Evolutionary conservation across 2,329 filamentous ascomycete genomes (phyloP).

Genomic region (Trichoderma cornu-damae): DNA sequence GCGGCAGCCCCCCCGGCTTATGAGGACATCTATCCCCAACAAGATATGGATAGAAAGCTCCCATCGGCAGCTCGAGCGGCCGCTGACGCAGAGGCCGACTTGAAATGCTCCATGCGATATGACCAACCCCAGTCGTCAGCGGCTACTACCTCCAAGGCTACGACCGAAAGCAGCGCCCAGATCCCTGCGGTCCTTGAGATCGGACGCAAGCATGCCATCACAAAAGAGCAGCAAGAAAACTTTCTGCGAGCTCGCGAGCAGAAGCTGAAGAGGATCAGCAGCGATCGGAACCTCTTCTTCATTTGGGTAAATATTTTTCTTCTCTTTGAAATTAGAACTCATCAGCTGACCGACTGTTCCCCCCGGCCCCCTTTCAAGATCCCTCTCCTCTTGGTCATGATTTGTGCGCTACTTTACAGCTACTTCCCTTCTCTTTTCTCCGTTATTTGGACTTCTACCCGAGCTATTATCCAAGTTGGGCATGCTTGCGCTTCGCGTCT

Average conservation of each 20-base stretch:
- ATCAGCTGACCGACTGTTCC: conserved; percentile 23
- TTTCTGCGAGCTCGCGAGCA: conserved; percentile 56
- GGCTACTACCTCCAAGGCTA: neutral
- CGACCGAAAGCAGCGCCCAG: conserved; percentile 32
- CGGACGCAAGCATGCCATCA: conserved; percentile 58
- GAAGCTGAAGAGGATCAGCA: conserved; percentile 58
- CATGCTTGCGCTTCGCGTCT: conserved; percentile 24
- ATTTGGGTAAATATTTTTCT: conserved; percentile 52
- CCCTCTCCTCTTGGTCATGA: conserved; percentile 45
- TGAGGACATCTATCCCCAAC: conserved; percentile 67
- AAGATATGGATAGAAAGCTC: conserved; percentile 51
- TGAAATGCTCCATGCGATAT: conserved; percentile 51
- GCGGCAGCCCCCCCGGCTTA: conserved; percentile 65
- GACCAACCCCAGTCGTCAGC: conserved; percentile 35
- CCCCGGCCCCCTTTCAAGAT: conserved; percentile 43
- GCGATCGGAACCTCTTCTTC: conserved; percentile 62
- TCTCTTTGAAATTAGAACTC: neutral
- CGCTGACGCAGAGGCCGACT: conserved; percentile 54
- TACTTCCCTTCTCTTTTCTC: conserved; percentile 46
- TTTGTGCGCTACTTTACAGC: conserved; percentile 47
- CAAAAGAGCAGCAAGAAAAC: conserved; percentile 60
- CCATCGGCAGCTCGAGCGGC: conserved; percentile 54
- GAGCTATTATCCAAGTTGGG: conserved; percentile 30
- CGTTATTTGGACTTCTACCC: conserved; percentile 32
- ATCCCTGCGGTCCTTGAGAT: conserved; percentile 49